Conservation (phyloP, 805 yeast genomes). For the Cyberlindnera amylophila region DNA sequence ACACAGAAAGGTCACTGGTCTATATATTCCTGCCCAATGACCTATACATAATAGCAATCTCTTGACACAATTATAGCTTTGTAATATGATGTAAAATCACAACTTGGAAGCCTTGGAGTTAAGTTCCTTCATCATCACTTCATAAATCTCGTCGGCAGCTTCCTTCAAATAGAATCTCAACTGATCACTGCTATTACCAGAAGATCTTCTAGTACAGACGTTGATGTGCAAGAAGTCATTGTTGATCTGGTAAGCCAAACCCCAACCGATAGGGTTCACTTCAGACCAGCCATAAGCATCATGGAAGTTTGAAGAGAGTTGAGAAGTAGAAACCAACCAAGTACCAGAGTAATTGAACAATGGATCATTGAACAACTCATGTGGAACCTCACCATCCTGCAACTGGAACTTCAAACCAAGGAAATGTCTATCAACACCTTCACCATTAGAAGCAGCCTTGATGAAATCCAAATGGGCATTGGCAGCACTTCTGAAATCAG, state of each 20-base stretch:
- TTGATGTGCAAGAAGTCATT: constrained; percentile 82
- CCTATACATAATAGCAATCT: not conserved
- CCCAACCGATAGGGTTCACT: constrained; percentile 90
- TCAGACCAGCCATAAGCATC: constrained; percentile 97
- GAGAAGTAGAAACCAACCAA: constrained; percentile 89
- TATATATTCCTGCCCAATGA: too few species aligned
- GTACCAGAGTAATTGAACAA: constrained; percentile 69
- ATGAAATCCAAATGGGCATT: constrained; percentile 72
- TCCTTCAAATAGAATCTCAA: constrained; percentile 66
- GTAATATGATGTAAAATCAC: constrained; percentile 1
- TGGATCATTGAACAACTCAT: constrained; percentile 75
- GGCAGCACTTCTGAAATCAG: constrained; percentile 68
- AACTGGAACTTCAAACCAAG: constrained; percentile 80
- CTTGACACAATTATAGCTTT: too few species aligned
- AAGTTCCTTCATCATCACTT: constrained; percentile 40
- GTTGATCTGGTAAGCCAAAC: constrained; percentile 90
- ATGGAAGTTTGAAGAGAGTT: constrained; percentile 77
- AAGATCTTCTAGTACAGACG: constrained; percentile 67
- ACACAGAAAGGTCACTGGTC: too few species aligned
- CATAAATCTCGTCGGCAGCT: constrained; percentile 79
- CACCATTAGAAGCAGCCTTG: constrained; percentile 74
- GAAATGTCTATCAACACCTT: constrained; percentile 91
- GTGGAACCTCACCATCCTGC: constrained; percentile 46
- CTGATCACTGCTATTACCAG: constrained; percentile 50
- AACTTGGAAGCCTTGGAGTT: constrained; percentile 9